A percentile compares a stretch with the other conserved stretches of the same genome.
These are phyloP conservation scores for Lepraria neglecta DNA, from an alignment of 495 filamentous ascomycete species.

Conservation along the genomic window DNA sequence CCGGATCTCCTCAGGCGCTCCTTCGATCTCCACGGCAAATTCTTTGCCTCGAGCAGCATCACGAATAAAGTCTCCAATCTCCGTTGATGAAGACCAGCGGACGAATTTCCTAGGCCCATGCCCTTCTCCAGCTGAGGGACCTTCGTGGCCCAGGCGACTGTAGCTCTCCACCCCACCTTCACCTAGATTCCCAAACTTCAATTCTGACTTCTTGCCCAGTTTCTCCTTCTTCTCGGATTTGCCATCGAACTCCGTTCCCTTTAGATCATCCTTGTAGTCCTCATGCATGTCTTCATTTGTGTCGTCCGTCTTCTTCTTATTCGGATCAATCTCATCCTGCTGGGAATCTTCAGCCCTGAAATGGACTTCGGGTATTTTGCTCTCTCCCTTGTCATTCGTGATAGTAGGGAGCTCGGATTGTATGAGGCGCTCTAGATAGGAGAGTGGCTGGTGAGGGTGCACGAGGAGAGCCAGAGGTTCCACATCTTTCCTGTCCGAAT, in stretches of 20 bases:
- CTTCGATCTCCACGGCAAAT: constrained; percentile 80
- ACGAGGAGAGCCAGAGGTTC: constrained; percentile 84
- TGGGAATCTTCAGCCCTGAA: constrained; percentile 75
- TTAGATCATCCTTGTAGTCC: constrained; percentile 34
- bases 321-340: constrained; percentile 46
- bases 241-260: constrained; percentile 47
- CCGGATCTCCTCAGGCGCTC: constrained; percentile 58
- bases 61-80: constrained; percentile 92
- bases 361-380: constrained; percentile 64
- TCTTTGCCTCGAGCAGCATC: constrained; percentile 78
- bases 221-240: constrained; percentile 44
- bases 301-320: constrained; percentile 26
- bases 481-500: constrained; percentile 54
- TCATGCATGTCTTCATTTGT: constrained; percentile 29
- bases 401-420: constrained; percentile 80
- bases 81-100: constrained; percentile 84
- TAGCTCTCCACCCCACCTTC: constrained; percentile 56
- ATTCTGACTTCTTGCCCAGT: constrained; percentile 30
- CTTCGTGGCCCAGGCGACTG: constrained; percentile 52
- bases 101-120: constrained; percentile 56
- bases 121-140: constrained; percentile 31
- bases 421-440: constrained; percentile 84
- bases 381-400: constrained; percentile 44
- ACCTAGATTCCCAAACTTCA: constrained; percentile 30
- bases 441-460: constrained; percentile 88